Conservation (phyloP, 2,329 filamentous ascomycete genomes). For the Aspergillus udagawae region DNA sequence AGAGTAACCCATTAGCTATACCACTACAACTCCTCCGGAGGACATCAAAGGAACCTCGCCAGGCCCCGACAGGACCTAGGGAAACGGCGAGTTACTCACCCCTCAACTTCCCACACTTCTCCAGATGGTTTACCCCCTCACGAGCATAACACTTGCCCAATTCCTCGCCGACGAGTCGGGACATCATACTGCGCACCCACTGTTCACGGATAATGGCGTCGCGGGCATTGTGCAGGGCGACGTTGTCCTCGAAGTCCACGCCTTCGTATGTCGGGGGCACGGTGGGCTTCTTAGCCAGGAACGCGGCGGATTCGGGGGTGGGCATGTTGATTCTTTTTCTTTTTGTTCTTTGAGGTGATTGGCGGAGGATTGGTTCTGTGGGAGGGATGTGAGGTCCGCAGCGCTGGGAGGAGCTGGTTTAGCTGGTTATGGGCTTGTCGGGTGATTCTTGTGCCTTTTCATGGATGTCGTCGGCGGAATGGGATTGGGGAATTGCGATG, state of each 20-base stretch:
- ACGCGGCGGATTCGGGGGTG: constrained; percentile 60
- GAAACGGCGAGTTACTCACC: constrained; percentile 44
- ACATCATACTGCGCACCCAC: constrained; percentile 68
- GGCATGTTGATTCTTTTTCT: constrained; percentile 48
- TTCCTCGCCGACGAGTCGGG: constrained; percentile 61
- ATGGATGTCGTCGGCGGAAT: constrained; percentile 9
- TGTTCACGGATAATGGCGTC: constrained; percentile 64
- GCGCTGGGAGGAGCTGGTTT: constrained; percentile 5
- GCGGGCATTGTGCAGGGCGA: constrained; percentile 59
- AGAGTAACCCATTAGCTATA: not conserved
- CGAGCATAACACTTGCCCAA: constrained; percentile 63
- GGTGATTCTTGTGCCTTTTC: constrained; percentile 13
- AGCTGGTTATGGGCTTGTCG: constrained; percentile 17
- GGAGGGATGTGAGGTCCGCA: constrained; percentile 3
- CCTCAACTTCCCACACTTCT: constrained; percentile 64
- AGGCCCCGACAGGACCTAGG: not conserved
- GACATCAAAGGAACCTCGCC: not conserved
- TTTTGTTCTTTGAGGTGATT: not conserved
- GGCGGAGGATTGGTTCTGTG: constrained; percentile 1
- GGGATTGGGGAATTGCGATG: constrained; percentile 17
- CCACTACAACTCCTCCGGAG: not conserved
- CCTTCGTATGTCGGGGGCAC: constrained; percentile 64
- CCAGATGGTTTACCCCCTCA: constrained; percentile 64
- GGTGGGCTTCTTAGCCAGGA: constrained; percentile 62
- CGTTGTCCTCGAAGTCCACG: constrained; percentile 64